Base-by-base conservation (phyloP, 805 yeast species). In the Schwanniomyces pseudopolymorphus region DNA sequence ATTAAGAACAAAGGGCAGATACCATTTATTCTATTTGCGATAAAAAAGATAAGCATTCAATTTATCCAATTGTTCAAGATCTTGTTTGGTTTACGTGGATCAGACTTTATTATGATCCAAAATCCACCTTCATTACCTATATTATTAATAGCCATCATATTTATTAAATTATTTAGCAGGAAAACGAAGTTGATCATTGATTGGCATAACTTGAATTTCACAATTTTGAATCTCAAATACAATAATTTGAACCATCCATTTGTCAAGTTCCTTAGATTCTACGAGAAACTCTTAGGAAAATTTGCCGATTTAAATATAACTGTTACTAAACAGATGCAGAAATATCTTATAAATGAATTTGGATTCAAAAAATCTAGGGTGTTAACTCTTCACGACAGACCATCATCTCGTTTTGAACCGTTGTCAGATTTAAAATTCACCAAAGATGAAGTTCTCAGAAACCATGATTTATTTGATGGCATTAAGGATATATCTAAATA, bases 111-210 rank as follows among this genome's bases (percentile, higher is more conserved):
- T 6, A 57, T 92, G 61, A 77, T 94, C 24, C 95, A 87, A 68
- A 94, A 92, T 64, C 99, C 99, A 0, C 99, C 99, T 0, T 80
- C 89, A 3, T 75, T 94, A 40, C 99, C 99, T 0, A 72, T 89
- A 2, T 66, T 94, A 13, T 78, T 87, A 0, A 69, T 91, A 2
- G 75, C 81, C 0, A 77, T 85, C 1, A 19, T 84, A 1, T 81
- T 79, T 59, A 77, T 79, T 47, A 64, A 69, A 39, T 28, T 80
- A 14, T 65, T 72, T 48, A 65, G 81, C 37, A 77, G 80, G 10
- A 75, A 81, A 2, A 73, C 91, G 4, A 75, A 78, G 57, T 65
- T 92, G 20, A 76, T 94, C 17, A 80, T 94, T 41, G 99, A 94
- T 66, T 94, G 99, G 99, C 99, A 94, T 66, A 94, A 94, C 64